Conservation (phyloP, 768 basidiomycete species). For the Ramaria rubella region DNA sequence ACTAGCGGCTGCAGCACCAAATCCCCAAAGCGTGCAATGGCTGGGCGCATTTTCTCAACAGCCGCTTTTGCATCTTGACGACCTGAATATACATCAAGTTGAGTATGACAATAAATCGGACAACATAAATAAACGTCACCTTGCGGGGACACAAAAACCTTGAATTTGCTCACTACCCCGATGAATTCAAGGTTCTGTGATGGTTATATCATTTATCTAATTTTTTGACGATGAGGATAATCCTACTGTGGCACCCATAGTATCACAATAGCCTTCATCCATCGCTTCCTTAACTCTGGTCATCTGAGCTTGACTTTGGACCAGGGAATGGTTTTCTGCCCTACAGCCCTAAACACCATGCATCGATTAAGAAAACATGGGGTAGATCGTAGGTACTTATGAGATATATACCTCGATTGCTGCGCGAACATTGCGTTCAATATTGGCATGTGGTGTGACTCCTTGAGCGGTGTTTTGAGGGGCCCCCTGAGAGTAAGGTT, state of each 20-base stretch:
- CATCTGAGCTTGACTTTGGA: conserved; percentile 64
- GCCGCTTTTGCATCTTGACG: conserved; percentile 45
- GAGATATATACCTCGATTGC: conserved; percentile 18
- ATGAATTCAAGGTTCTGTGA: conserved; percentile 49
- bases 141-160: conserved; percentile 51
- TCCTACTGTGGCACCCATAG: conserved; percentile 3
- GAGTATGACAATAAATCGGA: conserved; percentile 7
- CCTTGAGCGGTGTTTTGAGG: not conserved
- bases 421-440: conserved; percentile 17
- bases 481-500: not conserved
- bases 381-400: conserved; percentile 7
- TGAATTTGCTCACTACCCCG: conserved; percentile 60
- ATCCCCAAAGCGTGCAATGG: conserved; percentile 65
- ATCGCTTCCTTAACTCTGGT: conserved; percentile 64
- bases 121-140: conserved; percentile 32
- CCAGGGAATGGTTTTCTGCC: conserved; percentile 53
- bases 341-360: conserved; percentile 62
- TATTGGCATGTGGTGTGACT: conserved; percentile 7
- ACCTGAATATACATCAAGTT: conserved; percentile 38
- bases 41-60: conserved; percentile 45
- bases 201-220: not conserved
- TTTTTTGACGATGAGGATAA: not conserved
- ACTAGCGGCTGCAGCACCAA: conserved; percentile 48
- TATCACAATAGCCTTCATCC: conserved; percentile 79
- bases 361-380: not conserved